Percentiles rank a stretch among this genome's conserved stretches.
These are phyloP conservation scores for Fagopyrum esculentum DNA, from an alignment of 148 eudicot genomes.

Conservation along the genomic window DNA sequence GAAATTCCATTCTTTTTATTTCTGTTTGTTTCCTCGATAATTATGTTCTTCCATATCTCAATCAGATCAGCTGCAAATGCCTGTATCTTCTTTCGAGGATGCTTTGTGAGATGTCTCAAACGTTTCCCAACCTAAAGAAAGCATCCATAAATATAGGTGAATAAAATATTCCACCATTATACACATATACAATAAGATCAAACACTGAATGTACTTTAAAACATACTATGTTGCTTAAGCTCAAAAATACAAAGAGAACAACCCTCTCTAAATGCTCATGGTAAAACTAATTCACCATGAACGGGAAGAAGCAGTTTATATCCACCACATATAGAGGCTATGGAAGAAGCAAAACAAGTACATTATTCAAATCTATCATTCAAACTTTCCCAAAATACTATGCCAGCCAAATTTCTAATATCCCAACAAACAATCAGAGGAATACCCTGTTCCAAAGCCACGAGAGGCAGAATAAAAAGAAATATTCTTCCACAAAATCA, in stretches of 20 bases:
- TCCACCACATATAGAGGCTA: background rate
- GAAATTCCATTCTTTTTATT: constrained; percentile 42
- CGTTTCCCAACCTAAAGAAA: constrained; percentile 53
- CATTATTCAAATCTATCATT: background rate
- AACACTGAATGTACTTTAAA: no score
- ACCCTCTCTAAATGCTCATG: no score
- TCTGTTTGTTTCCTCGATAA: constrained; percentile 38
- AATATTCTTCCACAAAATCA: background rate
- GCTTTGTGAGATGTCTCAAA: constrained; percentile 58
- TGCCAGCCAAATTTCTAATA: background rate
- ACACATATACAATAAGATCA: background rate
- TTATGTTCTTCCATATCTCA: constrained; percentile 58
- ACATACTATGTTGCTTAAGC: no score
- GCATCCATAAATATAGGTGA: background rate
- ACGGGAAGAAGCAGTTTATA: no score
- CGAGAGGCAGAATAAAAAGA: background rate
- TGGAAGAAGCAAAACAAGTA: background rate
- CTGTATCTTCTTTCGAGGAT: constrained; percentile 54
- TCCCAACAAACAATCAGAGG: background rate
- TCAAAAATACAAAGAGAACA: no score
- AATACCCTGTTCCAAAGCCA: background rate
- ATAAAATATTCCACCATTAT: background rate
- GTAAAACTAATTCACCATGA: no score
- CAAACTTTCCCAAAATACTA: background rate
- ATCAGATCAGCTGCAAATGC: constrained; percentile 44